Evolutionary conservation across 345 rosid species (phyloP), one percentile per base, ranked within the genome.

Genomic region (Sonneratia alba): DNA sequence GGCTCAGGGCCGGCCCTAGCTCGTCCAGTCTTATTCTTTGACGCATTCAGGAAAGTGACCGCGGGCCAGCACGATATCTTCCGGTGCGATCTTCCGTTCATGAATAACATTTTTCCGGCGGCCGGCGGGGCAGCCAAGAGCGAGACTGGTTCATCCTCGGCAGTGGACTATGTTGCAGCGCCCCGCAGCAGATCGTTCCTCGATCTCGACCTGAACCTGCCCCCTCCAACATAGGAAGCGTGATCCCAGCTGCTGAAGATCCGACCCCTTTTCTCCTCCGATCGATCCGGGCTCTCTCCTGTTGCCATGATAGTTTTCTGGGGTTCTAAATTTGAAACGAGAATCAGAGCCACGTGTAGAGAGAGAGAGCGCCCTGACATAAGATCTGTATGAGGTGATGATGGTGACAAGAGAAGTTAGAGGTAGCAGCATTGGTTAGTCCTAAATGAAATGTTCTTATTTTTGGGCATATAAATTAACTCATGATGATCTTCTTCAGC

Each of bases 171-270:
- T 42, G 45, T 27, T 27, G n/a, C 72, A 22, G 36, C 32, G 16
- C 67, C 51, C 32, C 71, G 71, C 21, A 18, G 59, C 74, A 55
- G 67, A 37, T 24, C 70, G 11, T 55, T 71, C 0, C 76, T 77
- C 7, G 77, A 76, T 42, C 78, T 81, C 45, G 80, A 81, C 70
- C 80, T 81, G 9, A 81, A 81, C 71, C 73, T 74, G 27, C 67
- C 81, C 36, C 77, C 85, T 36, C 85, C 80, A 12, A 38, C 82
- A 0, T 78, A 81, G 73, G 78, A 40, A 1, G 78, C 78, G 8
- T 81, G 73, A 74, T 32, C 47, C 12, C 43, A 10, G 7, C 24
- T 1, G 7, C 15, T 4, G 16, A 2, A 9, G 48, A 38, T 40
- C 43, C 8, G 13, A 11, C 55, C 21, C 27, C 24, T 34, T 27